A percentile compares a stretch with the other conserved stretches of the same genome.
Evolutionary conservation across 2,329 filamentous ascomycete species (phyloP).

Genomic region (Cordyceps farinosa): DNA sequence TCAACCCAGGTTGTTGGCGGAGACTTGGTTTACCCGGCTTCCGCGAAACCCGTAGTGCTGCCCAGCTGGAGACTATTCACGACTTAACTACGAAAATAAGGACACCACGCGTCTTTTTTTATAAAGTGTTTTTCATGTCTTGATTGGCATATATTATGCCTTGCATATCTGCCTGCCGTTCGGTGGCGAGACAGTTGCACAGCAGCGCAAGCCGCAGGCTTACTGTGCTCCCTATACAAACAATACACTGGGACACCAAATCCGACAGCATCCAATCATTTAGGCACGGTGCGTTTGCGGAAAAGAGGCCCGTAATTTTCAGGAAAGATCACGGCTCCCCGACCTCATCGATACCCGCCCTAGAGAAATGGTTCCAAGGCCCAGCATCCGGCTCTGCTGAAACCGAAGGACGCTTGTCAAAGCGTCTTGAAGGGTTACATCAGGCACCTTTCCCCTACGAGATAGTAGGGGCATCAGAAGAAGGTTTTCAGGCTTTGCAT

Average conservation of each 20-base stretch:
- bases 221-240: constrained; percentile 12
- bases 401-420: constrained; percentile 54
- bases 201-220: constrained; percentile 2
- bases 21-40: constrained; percentile 18
- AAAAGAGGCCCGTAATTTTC: constrained; percentile 48
- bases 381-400: constrained; percentile 39
- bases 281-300: constrained; percentile 48
- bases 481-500: constrained; percentile 21
- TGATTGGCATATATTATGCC: neutral
- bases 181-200: constrained; percentile 4
- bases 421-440: constrained; percentile 30
- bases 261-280: constrained; percentile 42
- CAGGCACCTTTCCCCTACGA: constrained; percentile 38
- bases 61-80: neutral
- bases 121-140: neutral
- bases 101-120: neutral
- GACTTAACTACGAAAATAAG: neutral
- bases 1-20: constrained; percentile 9
- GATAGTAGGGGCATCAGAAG: constrained; percentile 28
- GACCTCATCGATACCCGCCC: constrained; percentile 11
- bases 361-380: constrained; percentile 27
- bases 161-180: neutral
- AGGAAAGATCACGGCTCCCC: constrained; percentile 42
- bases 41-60: neutral
- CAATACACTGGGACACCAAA: neutral